A percentile compares a stretch with the other conserved stretches of the same genome.
Conservation (phyloP, 2,329 filamentous ascomycete species). For the Colletotrichum sp. region DNA sequence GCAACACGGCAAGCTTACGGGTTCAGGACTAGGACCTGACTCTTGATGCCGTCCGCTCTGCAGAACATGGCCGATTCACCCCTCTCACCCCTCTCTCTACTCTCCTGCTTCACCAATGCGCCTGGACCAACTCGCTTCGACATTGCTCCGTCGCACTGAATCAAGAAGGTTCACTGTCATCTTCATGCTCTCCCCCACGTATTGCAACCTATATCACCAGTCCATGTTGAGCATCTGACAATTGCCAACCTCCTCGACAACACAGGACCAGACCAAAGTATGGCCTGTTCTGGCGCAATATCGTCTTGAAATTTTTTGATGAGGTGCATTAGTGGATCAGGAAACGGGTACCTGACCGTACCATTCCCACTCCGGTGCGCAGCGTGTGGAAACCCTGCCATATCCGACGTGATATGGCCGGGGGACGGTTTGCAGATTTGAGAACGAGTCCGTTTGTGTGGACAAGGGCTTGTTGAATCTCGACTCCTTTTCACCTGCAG, state of each 20-base stretch:
- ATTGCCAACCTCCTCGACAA: neutral
- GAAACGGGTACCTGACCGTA: conserved; percentile 15
- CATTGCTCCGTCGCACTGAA: neutral
- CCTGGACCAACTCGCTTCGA: neutral
- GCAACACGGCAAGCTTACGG: conserved; percentile 3
- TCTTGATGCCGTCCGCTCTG: neutral
- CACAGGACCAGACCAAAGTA: neutral
- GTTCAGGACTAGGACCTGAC: conserved; percentile 1
- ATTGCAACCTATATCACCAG: neutral
- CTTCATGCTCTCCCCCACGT: neutral
- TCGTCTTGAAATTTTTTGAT: conserved; percentile 17
- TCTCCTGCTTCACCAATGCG: neutral
- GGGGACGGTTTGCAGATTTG: conserved; percentile 5
- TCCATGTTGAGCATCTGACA: neutral
- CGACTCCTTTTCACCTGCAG: conserved; percentile 13
- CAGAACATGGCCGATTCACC: neutral
- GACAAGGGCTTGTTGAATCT: conserved; percentile 3
- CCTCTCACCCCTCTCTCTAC: neutral
- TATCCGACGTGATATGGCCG: conserved; percentile 18
- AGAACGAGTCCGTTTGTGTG: neutral
- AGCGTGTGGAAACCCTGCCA: conserved; percentile 17
- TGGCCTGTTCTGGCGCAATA: conserved; percentile 18
- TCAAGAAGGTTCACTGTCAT: neutral
- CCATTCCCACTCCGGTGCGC: conserved; percentile 15
- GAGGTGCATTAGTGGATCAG: conserved; percentile 23